Conservation (phyloP, 2,329 filamentous ascomycete genomes). For the Ilyonectria sp. region DNA sequence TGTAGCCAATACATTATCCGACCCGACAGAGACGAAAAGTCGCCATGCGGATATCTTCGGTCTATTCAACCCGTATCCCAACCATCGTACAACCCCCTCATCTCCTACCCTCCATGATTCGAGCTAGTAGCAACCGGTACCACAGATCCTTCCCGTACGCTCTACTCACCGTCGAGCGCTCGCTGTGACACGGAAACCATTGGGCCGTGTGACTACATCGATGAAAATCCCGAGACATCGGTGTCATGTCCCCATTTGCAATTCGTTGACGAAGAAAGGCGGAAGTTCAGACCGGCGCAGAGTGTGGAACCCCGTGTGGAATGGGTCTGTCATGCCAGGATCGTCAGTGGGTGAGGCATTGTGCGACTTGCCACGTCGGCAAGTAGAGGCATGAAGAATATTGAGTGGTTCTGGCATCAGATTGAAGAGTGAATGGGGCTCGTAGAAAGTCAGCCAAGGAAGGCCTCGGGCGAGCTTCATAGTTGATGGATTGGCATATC, state of each 20-base stretch:
- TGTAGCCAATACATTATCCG: neutral
- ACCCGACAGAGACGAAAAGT: neutral
- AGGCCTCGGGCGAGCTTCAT: too few relatives aligned
- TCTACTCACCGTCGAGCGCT: neutral
- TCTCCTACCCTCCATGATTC: neutral
- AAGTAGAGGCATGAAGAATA: neutral
- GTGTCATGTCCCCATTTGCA: neutral
- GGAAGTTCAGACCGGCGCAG: neutral
- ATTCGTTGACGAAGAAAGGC: neutral
- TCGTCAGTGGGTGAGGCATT: neutral
- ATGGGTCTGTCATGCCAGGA: neutral
- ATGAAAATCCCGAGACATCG: neutral
- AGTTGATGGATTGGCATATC: too few relatives aligned
- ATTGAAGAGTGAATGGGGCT: neutral
- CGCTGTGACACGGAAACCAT: neutral
- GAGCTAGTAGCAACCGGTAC: neutral
- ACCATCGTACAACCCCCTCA: neutral
- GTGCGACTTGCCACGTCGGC: neutral
- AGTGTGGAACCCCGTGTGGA: slow-evolving; percentile 1
- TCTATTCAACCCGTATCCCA: neutral
- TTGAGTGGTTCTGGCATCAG: neutral
- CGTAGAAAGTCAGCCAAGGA: too few relatives aligned
- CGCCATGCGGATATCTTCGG: neutral
- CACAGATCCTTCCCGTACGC: neutral
- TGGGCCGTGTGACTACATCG: neutral